Conservation (phyloP, 2,329 filamentous ascomycete genomes). For the Colletotrichum somersetense region DNA sequence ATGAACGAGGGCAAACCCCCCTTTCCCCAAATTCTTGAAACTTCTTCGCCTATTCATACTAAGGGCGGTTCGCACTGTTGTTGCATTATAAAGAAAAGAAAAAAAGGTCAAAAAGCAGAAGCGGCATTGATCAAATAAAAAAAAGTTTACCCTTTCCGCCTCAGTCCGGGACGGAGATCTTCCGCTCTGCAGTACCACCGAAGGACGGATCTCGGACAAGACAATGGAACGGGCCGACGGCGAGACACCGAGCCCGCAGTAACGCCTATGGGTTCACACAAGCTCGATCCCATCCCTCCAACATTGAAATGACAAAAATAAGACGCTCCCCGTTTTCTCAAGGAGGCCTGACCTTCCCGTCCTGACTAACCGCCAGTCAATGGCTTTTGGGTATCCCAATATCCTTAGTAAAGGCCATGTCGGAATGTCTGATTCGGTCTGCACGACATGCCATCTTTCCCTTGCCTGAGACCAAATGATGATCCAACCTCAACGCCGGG, state of each 20-base stretch:
- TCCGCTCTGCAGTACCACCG: neutral
- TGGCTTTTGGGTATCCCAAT: conserved; percentile 41
- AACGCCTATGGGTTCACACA: neutral
- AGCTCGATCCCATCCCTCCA: neutral
- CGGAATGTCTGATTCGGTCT: conserved; percentile 22
- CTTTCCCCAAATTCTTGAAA: neutral
- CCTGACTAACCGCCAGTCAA: conserved; percentile 24
- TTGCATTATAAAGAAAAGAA: conserved; percentile 1
- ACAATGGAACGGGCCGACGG: neutral
- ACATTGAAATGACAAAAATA: conserved; percentile 13
- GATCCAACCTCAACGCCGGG: conserved; percentile 40
- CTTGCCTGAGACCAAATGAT: conserved; percentile 25
- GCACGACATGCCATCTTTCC: conserved; percentile 31
- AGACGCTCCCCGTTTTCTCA: neutral
- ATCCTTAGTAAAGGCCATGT: conserved; percentile 30
- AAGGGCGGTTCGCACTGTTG: conserved; percentile 2
- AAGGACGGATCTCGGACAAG: neutral
- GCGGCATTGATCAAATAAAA: neutral
- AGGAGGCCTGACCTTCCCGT: conserved; percentile 1
- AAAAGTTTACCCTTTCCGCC: neutral
- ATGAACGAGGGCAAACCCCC: neutral
- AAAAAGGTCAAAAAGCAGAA: neutral
- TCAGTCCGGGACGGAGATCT: neutral
- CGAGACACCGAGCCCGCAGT: neutral
- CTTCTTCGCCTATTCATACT: conserved; percentile 12